Evolutionary conservation across 805 yeast genomes (phyloP), one percentile per base, ranked within the genome.

Genomic region (Nakazawaea ambrosiae): DNA sequence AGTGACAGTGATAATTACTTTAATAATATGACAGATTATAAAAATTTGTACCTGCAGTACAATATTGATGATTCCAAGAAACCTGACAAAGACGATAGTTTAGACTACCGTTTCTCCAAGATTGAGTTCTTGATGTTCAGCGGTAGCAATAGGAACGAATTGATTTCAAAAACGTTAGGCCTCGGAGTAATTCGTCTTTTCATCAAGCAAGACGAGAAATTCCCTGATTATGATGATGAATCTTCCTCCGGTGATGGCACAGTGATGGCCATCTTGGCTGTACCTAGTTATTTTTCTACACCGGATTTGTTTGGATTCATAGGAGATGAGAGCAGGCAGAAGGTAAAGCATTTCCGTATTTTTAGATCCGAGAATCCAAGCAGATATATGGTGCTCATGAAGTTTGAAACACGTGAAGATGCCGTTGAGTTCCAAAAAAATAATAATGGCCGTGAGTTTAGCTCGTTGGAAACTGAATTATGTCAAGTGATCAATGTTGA

Each of bases 261-360:
- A 1, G 81, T 82, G 60, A 74, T 85, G 4, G 78, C 90, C 1
- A 82, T 87, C 15, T 57, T 87, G n/a, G 88, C 94, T 0, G 79
- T 88, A 0, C 97, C 97, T 0, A 77, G 83, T 9, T 89, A 88
- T 54, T 81, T 88, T 56, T 79, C 95, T 0, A 84, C 90, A 0
- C 81, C 87, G 18, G 96, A 88, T 49, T 54, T 89, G 18, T 55
- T 88, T 4, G 94, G 90, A 4, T 88, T 81, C 52, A 72, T 89
- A 9, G 94, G 94, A 18, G 79, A 79, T 33, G 60, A 66, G 1
- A 66, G 71, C 20, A 58, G 73, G 44, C 65, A 67, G 9, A 55
- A 63, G 19, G 71, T 85, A 1, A 69, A 88, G 0, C 92, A 87
- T 59, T 70, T 87, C 42, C 65, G 96, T 33, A 66, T 88, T 38